These are phyloP conservation scores for Fragilariopsis cylindrus DNA, from an alignment of 108 stramenopile species.

Conservation along the genomic window DNA sequence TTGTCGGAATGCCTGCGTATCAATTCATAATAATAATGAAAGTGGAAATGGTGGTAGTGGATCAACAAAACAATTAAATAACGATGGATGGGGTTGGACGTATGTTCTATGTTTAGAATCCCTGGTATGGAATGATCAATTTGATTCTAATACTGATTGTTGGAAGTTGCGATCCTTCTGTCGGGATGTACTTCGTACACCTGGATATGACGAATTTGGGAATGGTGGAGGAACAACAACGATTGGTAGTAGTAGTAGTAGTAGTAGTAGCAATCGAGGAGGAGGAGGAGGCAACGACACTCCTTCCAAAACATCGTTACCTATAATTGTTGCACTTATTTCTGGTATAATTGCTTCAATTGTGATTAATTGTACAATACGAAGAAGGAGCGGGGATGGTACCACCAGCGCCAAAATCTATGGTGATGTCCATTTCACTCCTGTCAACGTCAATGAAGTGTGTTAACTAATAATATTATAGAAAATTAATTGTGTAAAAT, in stretches of 20 bases:
- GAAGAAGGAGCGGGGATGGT: slow-evolving; percentile 9
- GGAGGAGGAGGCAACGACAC: background rate
- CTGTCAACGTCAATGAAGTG: background rate
- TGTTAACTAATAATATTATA: background rate
- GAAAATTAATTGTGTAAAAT: too few relatives aligned
- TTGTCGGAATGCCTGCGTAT: slow-evolving; percentile 41
- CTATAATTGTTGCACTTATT: slow-evolving; percentile 11
- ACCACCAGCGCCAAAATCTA: slow-evolving; percentile 2
- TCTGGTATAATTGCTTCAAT: slow-evolving; percentile 23
- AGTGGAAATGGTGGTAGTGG: background rate
- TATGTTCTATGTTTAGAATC: slow-evolving; percentile 65
- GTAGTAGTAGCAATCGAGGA: slow-evolving; percentile 3
- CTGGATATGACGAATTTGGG: slow-evolving; percentile 35
- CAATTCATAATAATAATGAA: slow-evolving; percentile 16
- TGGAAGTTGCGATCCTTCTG: slow-evolving; percentile 56
- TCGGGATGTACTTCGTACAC: slow-evolving; percentile 44
- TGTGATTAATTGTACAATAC: slow-evolving; percentile 19
- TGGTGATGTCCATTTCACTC: slow-evolving; percentile 28
- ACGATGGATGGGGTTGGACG: slow-evolving; percentile 69
- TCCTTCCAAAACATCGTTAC: slow-evolving; percentile 2
- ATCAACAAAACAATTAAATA: slow-evolving; percentile 19
- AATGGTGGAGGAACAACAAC: background rate
- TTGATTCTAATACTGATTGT: slow-evolving; percentile 27
- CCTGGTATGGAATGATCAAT: slow-evolving; percentile 35
- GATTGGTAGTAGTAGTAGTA: background rate